Percentiles rank a stretch among this genome's conserved stretches.
Conservation (phyloP, 345 rosid genomes). For the Bretschneidera sinensis region DNA sequence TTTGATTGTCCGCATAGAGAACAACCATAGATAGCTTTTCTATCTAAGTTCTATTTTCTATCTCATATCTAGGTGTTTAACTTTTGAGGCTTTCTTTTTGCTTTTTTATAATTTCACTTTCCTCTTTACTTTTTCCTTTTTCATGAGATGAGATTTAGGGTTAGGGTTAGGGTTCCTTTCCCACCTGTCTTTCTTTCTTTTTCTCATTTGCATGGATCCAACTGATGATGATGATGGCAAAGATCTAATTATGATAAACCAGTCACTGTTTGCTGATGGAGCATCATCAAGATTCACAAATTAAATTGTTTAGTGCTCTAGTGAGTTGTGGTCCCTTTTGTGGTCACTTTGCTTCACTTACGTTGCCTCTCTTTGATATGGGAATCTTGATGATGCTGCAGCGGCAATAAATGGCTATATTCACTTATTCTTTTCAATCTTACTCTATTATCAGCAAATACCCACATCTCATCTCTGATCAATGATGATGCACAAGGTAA, state of each 20-base stretch:
- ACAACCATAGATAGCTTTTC: constrained; percentile 6
- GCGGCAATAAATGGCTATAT: constrained; percentile 66
- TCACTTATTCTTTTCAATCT: too few species aligned
- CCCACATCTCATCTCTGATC: too few species aligned
- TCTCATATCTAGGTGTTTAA: constrained; percentile 8
- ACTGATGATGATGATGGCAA: constrained; percentile 3
- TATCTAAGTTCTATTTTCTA: constrained; percentile 16
- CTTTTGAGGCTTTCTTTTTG: constrained; percentile 4
- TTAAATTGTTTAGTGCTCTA: constrained; percentile 8
- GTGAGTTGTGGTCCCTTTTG: neutral
- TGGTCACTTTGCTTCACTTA: constrained; percentile 13
- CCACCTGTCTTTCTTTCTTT: constrained; percentile 8
- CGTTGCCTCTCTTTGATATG: constrained; percentile 28
- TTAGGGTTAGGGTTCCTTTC: constrained; percentile 41
- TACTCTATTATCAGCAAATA: neutral
- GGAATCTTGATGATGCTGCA: constrained; percentile 99
- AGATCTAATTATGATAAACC: constrained; percentile 23
- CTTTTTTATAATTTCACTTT: neutral
- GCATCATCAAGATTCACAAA: constrained; percentile 95
- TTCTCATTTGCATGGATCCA: constrained; percentile 4
- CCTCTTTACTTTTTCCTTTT: neutral
- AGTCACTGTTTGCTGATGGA: constrained; percentile 73
- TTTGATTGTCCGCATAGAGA: constrained; percentile 7
- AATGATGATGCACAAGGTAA: too few species aligned
- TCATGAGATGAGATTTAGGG: constrained; percentile 13